phyloP scores from a whole-genome alignment of 1,139 yeast genomes.

The Kurtzmaniella quercitrusa region DNA sequence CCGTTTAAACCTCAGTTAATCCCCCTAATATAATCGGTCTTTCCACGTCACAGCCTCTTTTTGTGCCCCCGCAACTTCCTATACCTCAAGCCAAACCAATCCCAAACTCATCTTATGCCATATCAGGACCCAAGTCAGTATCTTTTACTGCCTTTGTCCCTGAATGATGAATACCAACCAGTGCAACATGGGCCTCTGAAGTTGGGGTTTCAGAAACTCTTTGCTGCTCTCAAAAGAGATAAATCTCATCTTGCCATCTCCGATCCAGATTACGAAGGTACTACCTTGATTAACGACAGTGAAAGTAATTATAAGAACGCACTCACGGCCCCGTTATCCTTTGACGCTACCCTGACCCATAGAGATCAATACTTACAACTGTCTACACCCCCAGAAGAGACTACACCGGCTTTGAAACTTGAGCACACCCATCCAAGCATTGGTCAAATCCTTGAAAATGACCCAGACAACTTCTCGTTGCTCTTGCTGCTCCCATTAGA shows the following conservation, averaged over 20 bases:
- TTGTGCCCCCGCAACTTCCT: too few species aligned
- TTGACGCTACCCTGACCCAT: not conserved
- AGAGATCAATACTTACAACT: not conserved
- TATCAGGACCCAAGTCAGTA: constrained; percentile 7
- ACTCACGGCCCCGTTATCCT: not conserved
- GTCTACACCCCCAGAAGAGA: not conserved
- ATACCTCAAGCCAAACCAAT: too few species aligned
- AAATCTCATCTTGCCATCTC: not conserved
- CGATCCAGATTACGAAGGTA: not conserved
- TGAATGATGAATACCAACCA: constrained; percentile 6
- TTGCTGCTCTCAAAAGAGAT: constrained; percentile 5
- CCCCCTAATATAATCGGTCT: too few species aligned
- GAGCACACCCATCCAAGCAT: not conserved
- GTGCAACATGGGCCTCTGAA: not conserved
- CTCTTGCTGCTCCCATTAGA: constrained; percentile 39
- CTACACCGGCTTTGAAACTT: not conserved
- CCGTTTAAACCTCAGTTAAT: too few species aligned
- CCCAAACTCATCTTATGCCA: not conserved
- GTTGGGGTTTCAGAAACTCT: constrained; percentile 4
- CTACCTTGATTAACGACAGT: not conserved
- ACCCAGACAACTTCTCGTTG: constrained; percentile 25
- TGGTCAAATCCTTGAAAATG: not conserved
- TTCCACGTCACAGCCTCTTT: too few species aligned
- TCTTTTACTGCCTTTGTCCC: constrained; percentile 7
- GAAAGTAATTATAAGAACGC: not conserved